phyloP scores from a whole-genome alignment of 805 yeast species.

The Ogataea zsoltii region DNA sequence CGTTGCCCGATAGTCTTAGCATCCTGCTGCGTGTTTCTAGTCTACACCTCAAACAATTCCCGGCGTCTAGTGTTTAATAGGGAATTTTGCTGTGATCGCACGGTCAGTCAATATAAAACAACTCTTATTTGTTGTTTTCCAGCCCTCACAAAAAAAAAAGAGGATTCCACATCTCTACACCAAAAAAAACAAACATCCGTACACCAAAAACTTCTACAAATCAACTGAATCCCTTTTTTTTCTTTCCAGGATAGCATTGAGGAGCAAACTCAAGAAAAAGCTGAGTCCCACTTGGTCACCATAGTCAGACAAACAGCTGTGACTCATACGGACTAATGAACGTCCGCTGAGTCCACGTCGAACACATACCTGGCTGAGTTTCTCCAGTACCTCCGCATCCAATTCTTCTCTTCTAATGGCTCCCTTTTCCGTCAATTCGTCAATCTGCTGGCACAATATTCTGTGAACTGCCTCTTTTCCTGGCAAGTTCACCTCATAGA shows the following conservation, averaged over 20 bases:
- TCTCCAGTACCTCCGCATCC: no score
- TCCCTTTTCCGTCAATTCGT: no score
- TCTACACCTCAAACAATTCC: neutral
- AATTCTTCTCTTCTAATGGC: neutral
- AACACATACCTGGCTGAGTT: no score
- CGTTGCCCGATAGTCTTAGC: slow-evolving; percentile 9
- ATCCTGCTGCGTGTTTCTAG: slow-evolving; percentile 4
- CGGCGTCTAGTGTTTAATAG: neutral
- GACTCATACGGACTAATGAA: no score
- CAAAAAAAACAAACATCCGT: neutral
- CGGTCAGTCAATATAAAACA: slow-evolving; percentile 7
- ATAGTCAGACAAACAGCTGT: slow-evolving; percentile 5
- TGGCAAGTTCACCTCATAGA: no score
- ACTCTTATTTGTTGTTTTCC: slow-evolving; percentile 13
- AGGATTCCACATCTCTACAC: neutral
- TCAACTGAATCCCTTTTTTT: no score
- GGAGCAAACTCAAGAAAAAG: no score
- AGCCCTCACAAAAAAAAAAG: neutral
- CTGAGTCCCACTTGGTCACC: slow-evolving; percentile 10
- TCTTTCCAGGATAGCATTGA: no score
- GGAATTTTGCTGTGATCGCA: neutral
- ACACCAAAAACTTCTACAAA: slow-evolving; percentile 1
- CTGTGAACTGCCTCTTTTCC: no score
- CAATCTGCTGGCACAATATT: no score
- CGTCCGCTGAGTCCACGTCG: no score